Evolutionary conservation across 805 yeast species (phyloP), one percentile per base, ranked within the genome.

Genomic region (Jamesozyma lodderae): DNA sequence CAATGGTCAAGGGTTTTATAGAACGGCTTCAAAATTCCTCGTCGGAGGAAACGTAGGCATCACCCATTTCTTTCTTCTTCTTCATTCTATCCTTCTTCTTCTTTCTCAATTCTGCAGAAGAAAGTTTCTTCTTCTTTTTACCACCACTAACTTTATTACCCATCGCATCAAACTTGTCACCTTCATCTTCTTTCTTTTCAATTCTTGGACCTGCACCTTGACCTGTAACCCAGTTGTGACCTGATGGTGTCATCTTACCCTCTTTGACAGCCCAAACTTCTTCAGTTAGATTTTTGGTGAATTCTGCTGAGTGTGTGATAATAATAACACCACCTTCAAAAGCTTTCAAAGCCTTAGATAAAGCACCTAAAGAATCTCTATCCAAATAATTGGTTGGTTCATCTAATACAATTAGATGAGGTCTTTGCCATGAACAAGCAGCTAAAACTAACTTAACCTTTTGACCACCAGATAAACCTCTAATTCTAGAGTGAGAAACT

Each of bases 21-120:
- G 9, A 7, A 7, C 24, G 10, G 10, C 9, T 22, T 22, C 10
- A 7, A 7, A 15, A 68, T 55, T 79, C 87, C 35, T 88, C 96
- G 55, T 86, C 95, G 57, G 92, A 88, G 47, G 96, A 87, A 53
- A 85, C 95, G 68, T 88, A 90, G 68, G 88, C 96, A 65, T 88
- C 96, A 75, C 96, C 96, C 67, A 86, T 70, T 68, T 81, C 94
- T 88, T 88, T 88, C 95, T 86, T 88, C 90, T 87, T 88, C 81
- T 82, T 84, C 95, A 90, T 84, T 79, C 97, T 84, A 77, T 87
- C 96, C 90, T 88, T 88, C 95, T 90, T 88, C 94, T 88, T 88
- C 95, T 88, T 88, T 78, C 97, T 84, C 68, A 87, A 74, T 72
- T 90, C 97, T 53, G 96, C 95, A 65, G 95, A 84, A 53, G 95